phyloP scores from a whole-genome alignment of 768 basidiomycete species.

The Lentinula raphanica region DNA sequence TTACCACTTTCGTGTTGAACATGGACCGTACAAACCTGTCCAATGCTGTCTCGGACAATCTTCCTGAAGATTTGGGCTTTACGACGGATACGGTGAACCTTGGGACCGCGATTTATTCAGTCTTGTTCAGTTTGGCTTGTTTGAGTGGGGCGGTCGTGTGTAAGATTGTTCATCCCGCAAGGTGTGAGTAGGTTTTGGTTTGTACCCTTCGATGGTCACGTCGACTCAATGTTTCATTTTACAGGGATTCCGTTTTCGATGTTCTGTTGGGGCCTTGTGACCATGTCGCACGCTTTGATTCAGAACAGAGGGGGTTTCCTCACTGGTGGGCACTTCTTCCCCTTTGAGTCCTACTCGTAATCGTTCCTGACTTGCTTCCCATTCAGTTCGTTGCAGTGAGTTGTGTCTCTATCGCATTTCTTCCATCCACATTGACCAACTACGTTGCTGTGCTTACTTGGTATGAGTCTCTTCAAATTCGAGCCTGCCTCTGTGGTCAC shows the following conservation, averaged over 20 bases:
- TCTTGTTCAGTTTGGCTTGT: slow-evolving; percentile 29
- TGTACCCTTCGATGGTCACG: no score
- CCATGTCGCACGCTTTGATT: slow-evolving; percentile 30
- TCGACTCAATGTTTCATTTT: not conserved
- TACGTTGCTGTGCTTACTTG: slow-evolving; percentile 24
- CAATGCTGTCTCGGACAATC: slow-evolving; percentile 36
- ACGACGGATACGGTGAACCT: slow-evolving; percentile 35
- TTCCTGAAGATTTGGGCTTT: slow-evolving; percentile 34
- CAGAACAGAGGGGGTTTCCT: slow-evolving; percentile 31
- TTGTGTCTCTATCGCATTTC: not conserved
- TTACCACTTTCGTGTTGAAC: slow-evolving; percentile 29
- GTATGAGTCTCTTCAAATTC: slow-evolving; percentile 12
- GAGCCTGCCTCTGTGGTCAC: not conserved
- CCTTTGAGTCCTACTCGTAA: not conserved
- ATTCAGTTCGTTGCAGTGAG: slow-evolving; percentile 28
- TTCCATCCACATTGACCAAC: no score
- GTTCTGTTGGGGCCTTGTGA: slow-evolving; percentile 36
- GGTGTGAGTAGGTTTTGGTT: slow-evolving; percentile 20
- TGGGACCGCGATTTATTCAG: slow-evolving; percentile 30
- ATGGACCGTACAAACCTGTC: slow-evolving; percentile 39
- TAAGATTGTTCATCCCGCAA: slow-evolving; percentile 32
- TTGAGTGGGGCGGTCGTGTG: slow-evolving; percentile 33
- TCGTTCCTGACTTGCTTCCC: not conserved
- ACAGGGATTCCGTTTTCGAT: slow-evolving; percentile 35
- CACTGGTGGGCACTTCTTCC: slow-evolving; percentile 17